Conservation (phyloP, 1,284 basidiomycete genomes). For the Anthracocystis setariae region DNA sequence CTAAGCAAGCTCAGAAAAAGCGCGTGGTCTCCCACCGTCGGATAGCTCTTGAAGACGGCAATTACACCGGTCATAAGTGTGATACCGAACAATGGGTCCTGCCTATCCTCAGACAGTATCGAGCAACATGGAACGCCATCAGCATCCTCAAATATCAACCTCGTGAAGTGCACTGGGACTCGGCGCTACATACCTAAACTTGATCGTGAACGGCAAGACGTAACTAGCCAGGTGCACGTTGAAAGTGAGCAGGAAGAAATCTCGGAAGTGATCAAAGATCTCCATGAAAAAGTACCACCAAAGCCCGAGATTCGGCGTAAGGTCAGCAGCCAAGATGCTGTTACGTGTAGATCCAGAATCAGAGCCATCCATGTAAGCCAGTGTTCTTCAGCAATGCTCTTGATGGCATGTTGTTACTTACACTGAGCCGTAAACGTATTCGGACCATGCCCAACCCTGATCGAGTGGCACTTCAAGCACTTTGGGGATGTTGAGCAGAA, state of each 20-base stretch:
- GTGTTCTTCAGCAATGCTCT: neutral
- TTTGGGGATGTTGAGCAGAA: slow-evolving; percentile 19
- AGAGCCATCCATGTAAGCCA: neutral
- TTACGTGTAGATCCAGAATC: neutral
- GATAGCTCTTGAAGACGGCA: slow-evolving; percentile 89
- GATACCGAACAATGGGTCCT: slow-evolving; percentile 84
- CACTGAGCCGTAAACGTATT: slow-evolving; percentile 84
- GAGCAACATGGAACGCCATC: slow-evolving; percentile 62
- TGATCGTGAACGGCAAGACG: slow-evolving; percentile 82
- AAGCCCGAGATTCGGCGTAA: slow-evolving; percentile 91
- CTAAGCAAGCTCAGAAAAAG: slow-evolving; percentile 83
- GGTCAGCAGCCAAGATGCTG: slow-evolving; percentile 48
- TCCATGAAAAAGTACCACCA: slow-evolving; percentile 99
- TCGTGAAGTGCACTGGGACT: neutral
- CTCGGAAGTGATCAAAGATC: slow-evolving; percentile 97
- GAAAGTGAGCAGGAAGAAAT: slow-evolving; percentile 96
- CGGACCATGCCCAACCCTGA: slow-evolving; percentile 74
- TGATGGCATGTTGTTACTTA: slow-evolving; percentile 69
- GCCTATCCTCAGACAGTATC: slow-evolving; percentile 66
- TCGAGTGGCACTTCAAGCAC: slow-evolving; percentile 69
- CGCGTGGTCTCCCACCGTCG: slow-evolving; percentile 86
- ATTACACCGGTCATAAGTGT: slow-evolving; percentile 82
- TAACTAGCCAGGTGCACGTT: slow-evolving; percentile 87
- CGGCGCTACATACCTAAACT: slow-evolving; percentile 75
- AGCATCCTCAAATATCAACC: neutral